phyloP scores from a whole-genome alignment of 352 stramenopile species.

The Globisporangium alternatum region DNA sequence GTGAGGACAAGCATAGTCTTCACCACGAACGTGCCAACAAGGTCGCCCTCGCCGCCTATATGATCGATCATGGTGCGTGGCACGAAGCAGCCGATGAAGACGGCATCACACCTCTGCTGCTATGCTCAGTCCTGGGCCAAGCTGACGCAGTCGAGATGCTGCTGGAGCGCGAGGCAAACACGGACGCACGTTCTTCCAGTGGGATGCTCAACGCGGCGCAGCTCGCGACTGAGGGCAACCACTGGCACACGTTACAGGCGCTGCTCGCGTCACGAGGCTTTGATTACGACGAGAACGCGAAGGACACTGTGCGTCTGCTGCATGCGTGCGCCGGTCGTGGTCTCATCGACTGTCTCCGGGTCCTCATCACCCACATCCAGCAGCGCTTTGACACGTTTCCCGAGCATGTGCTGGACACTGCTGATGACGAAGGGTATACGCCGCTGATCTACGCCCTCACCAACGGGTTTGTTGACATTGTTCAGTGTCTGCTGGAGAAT shows the following conservation, averaged over 20 bases:
- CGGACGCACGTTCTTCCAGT: conserved; percentile 31
- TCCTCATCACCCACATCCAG: conserved; percentile 45
- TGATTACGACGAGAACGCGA: conserved; percentile 31
- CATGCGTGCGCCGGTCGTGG: conserved; percentile 63
- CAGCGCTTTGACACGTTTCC: conserved; percentile 24
- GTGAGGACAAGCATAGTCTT: conserved; percentile 12
- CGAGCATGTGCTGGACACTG: conserved; percentile 34
- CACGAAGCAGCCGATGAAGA: conserved; percentile 66
- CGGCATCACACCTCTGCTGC: conserved; percentile 60
- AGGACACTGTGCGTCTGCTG: conserved; percentile 46
- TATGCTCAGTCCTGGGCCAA: conserved; percentile 57
- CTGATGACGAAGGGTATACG: conserved; percentile 74
- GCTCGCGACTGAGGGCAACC: conserved; percentile 61
- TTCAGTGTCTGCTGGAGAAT: conserved; percentile 52
- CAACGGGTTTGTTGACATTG: conserved; percentile 45
- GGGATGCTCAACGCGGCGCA: conserved; percentile 47
- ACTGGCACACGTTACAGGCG: conserved; percentile 38
- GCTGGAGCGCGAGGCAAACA: conserved; percentile 61
- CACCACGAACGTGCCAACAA: conserved; percentile 31
- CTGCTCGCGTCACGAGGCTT: conserved; percentile 56
- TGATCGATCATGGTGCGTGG: conserved; percentile 86
- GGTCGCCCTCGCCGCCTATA: conserved; percentile 61
- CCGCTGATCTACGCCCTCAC: conserved; percentile 77
- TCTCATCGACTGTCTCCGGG: conserved; percentile 48
- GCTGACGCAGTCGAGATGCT: conserved; percentile 64